phyloP scores from a whole-genome alignment of 306 rosid genomes.

The Sophora flavescens region DNA sequence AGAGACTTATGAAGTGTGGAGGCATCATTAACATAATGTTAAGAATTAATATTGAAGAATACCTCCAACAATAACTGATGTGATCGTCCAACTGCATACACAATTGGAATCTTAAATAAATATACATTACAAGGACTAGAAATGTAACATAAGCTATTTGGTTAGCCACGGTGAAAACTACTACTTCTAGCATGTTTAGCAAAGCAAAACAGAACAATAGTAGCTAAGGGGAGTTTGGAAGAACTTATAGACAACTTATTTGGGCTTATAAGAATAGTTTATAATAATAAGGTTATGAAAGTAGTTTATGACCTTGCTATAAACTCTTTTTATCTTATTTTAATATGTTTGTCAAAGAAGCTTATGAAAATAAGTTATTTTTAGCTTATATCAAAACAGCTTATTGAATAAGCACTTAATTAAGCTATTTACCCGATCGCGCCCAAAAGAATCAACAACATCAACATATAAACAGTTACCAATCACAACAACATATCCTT shows the following conservation, averaged over 20 bases:
- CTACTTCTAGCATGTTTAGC: neutral
- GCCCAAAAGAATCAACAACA: neutral
- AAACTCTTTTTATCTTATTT: too few species aligned
- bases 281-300: too few species aligned
- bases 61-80: conserved; percentile 67
- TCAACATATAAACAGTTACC: conserved; percentile 53
- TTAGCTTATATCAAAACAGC: too few species aligned
- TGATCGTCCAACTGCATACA: conserved; percentile 87
- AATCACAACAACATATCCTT: conserved; percentile 76
- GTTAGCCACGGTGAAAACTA: neutral
- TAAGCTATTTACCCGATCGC: too few species aligned
- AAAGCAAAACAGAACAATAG: neutral
- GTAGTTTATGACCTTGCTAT: too few species aligned
- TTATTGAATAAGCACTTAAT: too few species aligned
- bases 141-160: neutral
- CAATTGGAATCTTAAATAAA: conserved; percentile 44
- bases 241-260: too few species aligned
- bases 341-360: too few species aligned
- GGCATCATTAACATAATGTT: conserved; percentile 23
- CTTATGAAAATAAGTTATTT: too few species aligned
- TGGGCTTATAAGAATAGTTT: too few species aligned
- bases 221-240: neutral
- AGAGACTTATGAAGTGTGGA: conserved; percentile 13
- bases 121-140: conserved; percentile 31
- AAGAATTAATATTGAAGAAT: conserved; percentile 29